A percentile compares a stretch with the other conserved stretches of the same genome.
These are phyloP conservation scores for Plasmodiophora brassicae DNA, from an alignment of 208 protist genomes.

Conservation along the genomic window DNA sequence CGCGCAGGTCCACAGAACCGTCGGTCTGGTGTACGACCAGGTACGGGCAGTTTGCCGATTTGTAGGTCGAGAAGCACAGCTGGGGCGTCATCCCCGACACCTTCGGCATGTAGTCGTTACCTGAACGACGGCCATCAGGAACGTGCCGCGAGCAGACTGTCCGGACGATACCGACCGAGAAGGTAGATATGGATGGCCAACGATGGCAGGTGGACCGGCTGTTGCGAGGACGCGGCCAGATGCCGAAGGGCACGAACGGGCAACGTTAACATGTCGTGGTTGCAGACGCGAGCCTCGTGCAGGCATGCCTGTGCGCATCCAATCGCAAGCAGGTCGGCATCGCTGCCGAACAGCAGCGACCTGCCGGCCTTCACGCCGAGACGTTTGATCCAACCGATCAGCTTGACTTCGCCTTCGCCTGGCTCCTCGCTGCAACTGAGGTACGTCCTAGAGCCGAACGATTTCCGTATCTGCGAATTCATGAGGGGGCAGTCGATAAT, in stretches of 20 bases:
- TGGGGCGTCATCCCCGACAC: not conserved
- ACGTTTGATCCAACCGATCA: not conserved
- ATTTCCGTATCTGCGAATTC: not conserved
- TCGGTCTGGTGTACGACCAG: not conserved
- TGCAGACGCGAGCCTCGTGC: not conserved
- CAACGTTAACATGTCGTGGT: too few relatives aligned
- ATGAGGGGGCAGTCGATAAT: too few relatives aligned
- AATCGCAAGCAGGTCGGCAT: conserved; percentile 20
- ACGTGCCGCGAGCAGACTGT: too few relatives aligned
- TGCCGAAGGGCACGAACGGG: too few relatives aligned
- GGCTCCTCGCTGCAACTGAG: conserved; percentile 12
- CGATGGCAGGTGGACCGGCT: too few relatives aligned
- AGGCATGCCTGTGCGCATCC: not conserved
- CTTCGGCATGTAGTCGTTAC: conserved; percentile 23
- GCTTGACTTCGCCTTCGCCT: not conserved
- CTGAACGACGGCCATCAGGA: too few relatives aligned
- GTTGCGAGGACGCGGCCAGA: too few relatives aligned
- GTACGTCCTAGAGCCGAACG: not conserved
- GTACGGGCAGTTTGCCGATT: not conserved
- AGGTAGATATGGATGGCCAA: too few relatives aligned
- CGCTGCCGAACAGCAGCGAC: not conserved
- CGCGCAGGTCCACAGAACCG: not conserved
- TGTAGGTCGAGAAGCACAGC: not conserved
- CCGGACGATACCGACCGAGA: too few relatives aligned
- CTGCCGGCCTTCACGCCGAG: not conserved